Base-by-base conservation (phyloP, 1,284 basidiomycete genomes). In the Nidula niveotomentosa region DNA sequence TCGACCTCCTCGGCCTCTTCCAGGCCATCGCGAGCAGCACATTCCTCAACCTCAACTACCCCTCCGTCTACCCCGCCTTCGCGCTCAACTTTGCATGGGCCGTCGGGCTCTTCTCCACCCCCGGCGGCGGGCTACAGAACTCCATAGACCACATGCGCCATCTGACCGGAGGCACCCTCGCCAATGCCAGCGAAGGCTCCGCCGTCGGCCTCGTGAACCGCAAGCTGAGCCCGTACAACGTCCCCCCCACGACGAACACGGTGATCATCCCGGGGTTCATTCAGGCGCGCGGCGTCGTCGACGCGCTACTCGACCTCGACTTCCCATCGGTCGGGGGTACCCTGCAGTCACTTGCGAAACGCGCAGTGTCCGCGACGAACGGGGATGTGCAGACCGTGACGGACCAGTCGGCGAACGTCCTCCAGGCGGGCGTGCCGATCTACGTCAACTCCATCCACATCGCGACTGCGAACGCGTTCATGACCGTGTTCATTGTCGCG, bases 81-180 rank as follows among this genome's bases (percentile, higher is more conserved):
- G 80, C 90, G 1, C 78, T 88, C 62, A 97, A 97, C 69, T 96
- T 97, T 63, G 83, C 87, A 1, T 98, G 95, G 95, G 81, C 91
- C 0, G 72, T 96, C 62, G 93, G 92, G 0, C 75, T 98, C n/a
- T 85, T 98, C 66, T 70, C 83, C 45, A 74, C 79, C 3, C 63
- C 77, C 2, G 68, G 73, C 6, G 82, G 80, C 5, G 69, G 80
- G 9, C 78, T 98, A 51, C 93, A 98, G 68, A 66, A 71, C 35
- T 86, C 91, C 30, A 96, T 98, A 67, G 83, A 91, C 65, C 78
- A 76, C 56, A 91, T 96, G 83, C 86, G 96, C 17, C 77, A 83
- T 57, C 76, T 81, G 49, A 97, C 95, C 0, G 95, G 94, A 8
- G 94, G 93, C 1, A 75, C 79, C 49, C 75, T 94, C 55, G 77